A percentile compares a stretch with the other conserved stretches of the same genome.
Evolutionary conservation across 306 rosid genomes (phyloP).

Genomic region (Hippophae gyantsensis): DNA sequence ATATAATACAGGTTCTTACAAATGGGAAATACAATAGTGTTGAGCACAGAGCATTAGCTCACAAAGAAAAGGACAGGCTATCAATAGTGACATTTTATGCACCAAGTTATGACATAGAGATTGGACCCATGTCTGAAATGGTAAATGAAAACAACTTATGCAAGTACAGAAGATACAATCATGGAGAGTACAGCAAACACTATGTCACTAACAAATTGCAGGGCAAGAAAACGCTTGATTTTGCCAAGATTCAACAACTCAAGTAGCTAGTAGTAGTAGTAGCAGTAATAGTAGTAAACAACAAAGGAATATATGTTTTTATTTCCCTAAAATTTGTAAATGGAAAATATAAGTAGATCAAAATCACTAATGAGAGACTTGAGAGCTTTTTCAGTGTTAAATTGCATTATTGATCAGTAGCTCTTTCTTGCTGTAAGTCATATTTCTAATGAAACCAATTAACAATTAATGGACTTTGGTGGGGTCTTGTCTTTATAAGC

Average conservation of each 20-base stretch:
- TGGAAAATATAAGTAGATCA: conserved; percentile 17
- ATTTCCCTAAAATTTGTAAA: conserved; percentile 14
- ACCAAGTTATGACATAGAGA: conserved; percentile 80
- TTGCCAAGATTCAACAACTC: conserved; percentile 48
- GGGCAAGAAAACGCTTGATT: conserved; percentile 75
- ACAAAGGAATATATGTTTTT: conserved; percentile 6
- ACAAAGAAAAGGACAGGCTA: conserved; percentile 58
- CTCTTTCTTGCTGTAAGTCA: too few species aligned
- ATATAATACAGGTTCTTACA: conserved; percentile 62
- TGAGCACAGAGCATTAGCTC: conserved; percentile 92
- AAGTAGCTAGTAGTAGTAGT: conserved; percentile 6
- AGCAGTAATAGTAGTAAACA: background rate
- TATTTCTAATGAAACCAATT: too few species aligned
- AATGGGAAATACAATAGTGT: conserved; percentile 93
- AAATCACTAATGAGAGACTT: conserved; percentile 16
- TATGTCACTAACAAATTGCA: conserved; percentile 84
- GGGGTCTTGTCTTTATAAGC: too few species aligned
- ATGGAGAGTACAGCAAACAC: conserved; percentile 88
- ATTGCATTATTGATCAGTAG: conserved; percentile 5
- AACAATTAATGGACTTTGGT: too few species aligned
- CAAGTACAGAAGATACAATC: conserved; percentile 72
- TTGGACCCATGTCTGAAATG: conserved; percentile 71
- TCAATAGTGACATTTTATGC: conserved; percentile 88
- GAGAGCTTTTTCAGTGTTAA: conserved; percentile 23
- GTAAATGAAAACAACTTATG: conserved; percentile 57